These are phyloP conservation scores for Globisporangium nunn DNA, from an alignment of 352 stramenopile species.

Conservation along the genomic window DNA sequence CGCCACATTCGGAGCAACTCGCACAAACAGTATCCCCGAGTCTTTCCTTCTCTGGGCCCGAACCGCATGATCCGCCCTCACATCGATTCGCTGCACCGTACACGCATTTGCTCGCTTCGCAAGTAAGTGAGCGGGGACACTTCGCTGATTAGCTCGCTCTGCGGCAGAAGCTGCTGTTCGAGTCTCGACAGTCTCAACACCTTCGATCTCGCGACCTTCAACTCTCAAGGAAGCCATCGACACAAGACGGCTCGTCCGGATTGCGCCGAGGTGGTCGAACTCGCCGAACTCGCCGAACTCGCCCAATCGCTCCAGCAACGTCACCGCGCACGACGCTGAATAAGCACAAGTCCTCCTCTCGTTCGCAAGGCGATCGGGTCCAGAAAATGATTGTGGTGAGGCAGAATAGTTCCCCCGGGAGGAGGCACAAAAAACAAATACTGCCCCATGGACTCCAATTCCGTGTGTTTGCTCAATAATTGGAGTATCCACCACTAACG, in stretches of 20 bases:
- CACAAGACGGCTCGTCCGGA: neutral
- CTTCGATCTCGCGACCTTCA: neutral
- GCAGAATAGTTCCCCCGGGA: neutral
- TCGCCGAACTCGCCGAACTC: neutral
- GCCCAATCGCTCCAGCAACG: slow-evolving; percentile 8
- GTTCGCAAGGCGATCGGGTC: no score
- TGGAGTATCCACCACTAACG: neutral
- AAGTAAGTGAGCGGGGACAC: neutral
- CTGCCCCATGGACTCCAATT: neutral
- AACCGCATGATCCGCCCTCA: neutral
- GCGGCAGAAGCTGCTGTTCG: neutral
- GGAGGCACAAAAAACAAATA: neutral
- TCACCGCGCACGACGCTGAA: slow-evolving; percentile 16
- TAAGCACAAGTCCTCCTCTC: slow-evolving; percentile 13
- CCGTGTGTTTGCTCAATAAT: neutral
- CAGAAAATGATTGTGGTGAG: neutral
- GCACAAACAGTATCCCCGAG: neutral
- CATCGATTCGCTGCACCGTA: neutral
- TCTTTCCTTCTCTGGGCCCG: neutral
- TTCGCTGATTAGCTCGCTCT: neutral
- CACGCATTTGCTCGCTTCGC: no score
- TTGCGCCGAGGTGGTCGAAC: no score
- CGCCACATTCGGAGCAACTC: neutral
- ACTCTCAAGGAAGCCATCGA: neutral
- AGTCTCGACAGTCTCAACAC: neutral